Base-by-base conservation (phyloP, 225 moss, liverwort and hornwort species). In the Neckera pumila region DNA sequence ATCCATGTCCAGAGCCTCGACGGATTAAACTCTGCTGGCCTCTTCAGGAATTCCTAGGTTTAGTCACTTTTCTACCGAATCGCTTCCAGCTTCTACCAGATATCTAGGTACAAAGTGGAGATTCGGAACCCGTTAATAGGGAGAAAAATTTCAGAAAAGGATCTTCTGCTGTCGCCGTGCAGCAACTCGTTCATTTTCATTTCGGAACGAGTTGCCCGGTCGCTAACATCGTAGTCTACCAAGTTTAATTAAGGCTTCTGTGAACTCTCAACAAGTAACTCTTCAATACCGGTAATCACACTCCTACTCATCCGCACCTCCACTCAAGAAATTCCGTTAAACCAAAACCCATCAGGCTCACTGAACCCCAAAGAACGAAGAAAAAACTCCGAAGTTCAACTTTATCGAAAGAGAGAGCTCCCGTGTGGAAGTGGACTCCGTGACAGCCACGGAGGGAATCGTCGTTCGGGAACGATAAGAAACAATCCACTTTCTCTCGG, bases 401-500 rank as follows among this genome's bases (percentile, higher is more conserved):
- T 57, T 36, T 65, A 83, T 59, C 33, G 13, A 22, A 67, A 51
- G 74, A 28, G 73, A 64, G 73, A 72, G 84, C 58, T 87, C 31
- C 75, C 89, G 83, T 91, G 84, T 51, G 45, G 38, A 85, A 85
- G 20, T 64, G 74, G 74, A 85, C 40, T 57, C 30, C 85, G 34
- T 79, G 30, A 75, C 67, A 84, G 71, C 87, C 86, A 86, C 81
- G 74, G 45, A 75, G 56, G 33, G 67, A 77, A 67, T 62, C n/a
- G 51, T 70, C 40, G 25, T 77, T 62, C 54, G 66, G 66, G 25
- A 66, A 63, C 80, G 90, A 90, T 90, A 90, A 90, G 90, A 65
- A n/a, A 81, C 81, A 43, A 88, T 88, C 90, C 53, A 51, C 90
- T 90, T 90, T 90, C 88, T 33, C 66, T 33, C 17, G 14, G 6